Evolutionary conservation across 1,139 yeast species (phyloP).

Genomic region (Blastobotrys malaysiensis): DNA sequence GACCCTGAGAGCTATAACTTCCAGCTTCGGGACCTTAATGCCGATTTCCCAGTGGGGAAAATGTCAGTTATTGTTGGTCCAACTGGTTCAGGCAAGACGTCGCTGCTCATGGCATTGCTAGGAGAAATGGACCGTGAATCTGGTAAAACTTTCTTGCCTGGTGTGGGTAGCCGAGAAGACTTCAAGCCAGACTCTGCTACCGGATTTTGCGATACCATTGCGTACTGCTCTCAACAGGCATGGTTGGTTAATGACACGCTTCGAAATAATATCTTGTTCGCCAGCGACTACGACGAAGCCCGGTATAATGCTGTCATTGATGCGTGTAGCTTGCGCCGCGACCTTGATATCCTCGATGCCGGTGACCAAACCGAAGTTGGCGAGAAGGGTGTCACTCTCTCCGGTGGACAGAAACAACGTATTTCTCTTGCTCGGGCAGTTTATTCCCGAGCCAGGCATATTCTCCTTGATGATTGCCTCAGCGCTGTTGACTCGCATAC

Average conservation of each 20-base stretch:
- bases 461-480: slow-evolving; percentile 86
- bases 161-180: slow-evolving; percentile 50
- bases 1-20: too few species aligned
- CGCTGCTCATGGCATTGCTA: slow-evolving; percentile 76
- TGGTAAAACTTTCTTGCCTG: slow-evolving; percentile 79
- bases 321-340: slow-evolving; percentile 67
- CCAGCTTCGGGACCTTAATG: slow-evolving; percentile 63
- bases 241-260: slow-evolving; percentile 91
- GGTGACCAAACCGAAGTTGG: slow-evolving; percentile 82
- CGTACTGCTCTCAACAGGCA: slow-evolving; percentile 92
- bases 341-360: slow-evolving; percentile 59
- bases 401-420: slow-evolving; percentile 97
- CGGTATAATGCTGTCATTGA: slow-evolving; percentile 74
- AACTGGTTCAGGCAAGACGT: slow-evolving; percentile 95
- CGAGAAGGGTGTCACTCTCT: slow-evolving; percentile 91
- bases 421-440: slow-evolving; percentile 92
- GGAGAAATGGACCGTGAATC: slow-evolving; percentile 82
- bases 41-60: slow-evolving; percentile 65
- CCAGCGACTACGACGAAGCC: slow-evolving; percentile 61
- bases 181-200: slow-evolving; percentile 61
- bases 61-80: slow-evolving; percentile 85
- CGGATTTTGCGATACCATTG: slow-evolving; percentile 84
- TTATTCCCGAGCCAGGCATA: slow-evolving; percentile 75
- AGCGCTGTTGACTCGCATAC: slow-evolving; percentile 97
- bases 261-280: slow-evolving; percentile 77